These are phyloP conservation scores for Fusarium ramigenum DNA, from an alignment of 2,329 filamentous ascomycete genomes.

Conservation along the genomic window DNA sequence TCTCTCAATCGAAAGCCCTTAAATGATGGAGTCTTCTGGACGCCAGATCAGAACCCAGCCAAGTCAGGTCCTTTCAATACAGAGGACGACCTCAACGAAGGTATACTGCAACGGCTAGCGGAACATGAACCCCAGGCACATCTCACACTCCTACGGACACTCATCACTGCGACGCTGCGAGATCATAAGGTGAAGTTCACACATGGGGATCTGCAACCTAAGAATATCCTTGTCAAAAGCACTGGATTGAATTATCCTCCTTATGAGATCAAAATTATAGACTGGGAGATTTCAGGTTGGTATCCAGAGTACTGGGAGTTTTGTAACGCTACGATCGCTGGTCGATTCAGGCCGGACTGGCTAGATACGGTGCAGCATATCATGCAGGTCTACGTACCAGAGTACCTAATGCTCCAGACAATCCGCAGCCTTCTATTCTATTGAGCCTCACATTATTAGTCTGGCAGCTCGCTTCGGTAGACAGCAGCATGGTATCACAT, in stretches of 20 bases:
- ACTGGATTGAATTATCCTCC: accelerated
- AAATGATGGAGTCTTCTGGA: too few relatives aligned
- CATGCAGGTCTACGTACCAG: background rate
- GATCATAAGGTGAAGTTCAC: background rate
- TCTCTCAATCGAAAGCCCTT: too few relatives aligned
- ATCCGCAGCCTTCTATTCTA: background rate
- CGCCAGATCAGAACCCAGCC: too few relatives aligned
- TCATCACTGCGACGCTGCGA: too few relatives aligned
- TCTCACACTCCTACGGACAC: too few relatives aligned
- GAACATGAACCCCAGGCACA: too few relatives aligned
- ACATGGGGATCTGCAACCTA: background rate
- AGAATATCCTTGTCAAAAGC: accelerated
- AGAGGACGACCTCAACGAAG: too few relatives aligned
- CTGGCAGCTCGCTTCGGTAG: accelerated
- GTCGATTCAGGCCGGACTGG: background rate
- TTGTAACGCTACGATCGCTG: background rate
- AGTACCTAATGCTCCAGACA: background rate
- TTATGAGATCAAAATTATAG: background rate
- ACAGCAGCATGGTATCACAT: too few relatives aligned
- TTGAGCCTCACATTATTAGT: background rate
- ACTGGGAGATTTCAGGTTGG: background rate
- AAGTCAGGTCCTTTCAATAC: too few relatives aligned
- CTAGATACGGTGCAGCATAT: background rate
- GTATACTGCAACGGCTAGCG: accelerated
- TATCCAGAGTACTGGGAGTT: background rate